phyloP scores from a whole-genome alignment of 257 asterid species.

The Cruciata laevipes region DNA sequence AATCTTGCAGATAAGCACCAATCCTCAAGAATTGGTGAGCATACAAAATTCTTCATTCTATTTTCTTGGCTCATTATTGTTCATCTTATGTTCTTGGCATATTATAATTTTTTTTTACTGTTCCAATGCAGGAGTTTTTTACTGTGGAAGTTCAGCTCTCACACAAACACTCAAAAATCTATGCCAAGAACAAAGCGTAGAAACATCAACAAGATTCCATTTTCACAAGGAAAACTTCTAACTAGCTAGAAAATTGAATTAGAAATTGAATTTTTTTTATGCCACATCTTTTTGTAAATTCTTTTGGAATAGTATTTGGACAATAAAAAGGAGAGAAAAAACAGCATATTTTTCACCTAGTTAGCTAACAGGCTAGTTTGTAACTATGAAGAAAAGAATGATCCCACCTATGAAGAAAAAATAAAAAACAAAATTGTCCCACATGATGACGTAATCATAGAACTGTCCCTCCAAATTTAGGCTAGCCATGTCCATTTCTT shows the following conservation, averaged over 20 bases:
- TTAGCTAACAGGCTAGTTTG: background rate
- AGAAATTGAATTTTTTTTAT: background rate
- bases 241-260: background rate
- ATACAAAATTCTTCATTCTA: background rate
- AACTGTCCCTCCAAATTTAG: slow-evolving; percentile 12
- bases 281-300: background rate
- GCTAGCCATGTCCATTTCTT: slow-evolving; percentile 4
- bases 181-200: slow-evolving; percentile 68
- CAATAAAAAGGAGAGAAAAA: background rate
- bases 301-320: background rate
- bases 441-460: slow-evolving; percentile 3
- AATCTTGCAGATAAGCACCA: slow-evolving; percentile 51
- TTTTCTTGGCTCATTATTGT: background rate
- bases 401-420: slow-evolving; percentile 5
- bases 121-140: slow-evolving; percentile 70
- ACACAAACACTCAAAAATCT: slow-evolving; percentile 45
- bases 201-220: slow-evolving; percentile 58
- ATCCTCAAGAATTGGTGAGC: slow-evolving; percentile 58
- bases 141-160: slow-evolving; percentile 72
- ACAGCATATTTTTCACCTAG: slow-evolving; percentile 3
- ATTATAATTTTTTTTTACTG: background rate
- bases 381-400: slow-evolving; percentile 6
- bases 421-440: slow-evolving; percentile 1
- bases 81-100: background rate
- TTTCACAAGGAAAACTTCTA: slow-evolving; percentile 97